Percentiles rank a stretch among this genome's conserved stretches.
phyloP scores from a whole-genome alignment of 495 filamentous ascomycete genomes.

The Penicillium desertorum region DNA sequence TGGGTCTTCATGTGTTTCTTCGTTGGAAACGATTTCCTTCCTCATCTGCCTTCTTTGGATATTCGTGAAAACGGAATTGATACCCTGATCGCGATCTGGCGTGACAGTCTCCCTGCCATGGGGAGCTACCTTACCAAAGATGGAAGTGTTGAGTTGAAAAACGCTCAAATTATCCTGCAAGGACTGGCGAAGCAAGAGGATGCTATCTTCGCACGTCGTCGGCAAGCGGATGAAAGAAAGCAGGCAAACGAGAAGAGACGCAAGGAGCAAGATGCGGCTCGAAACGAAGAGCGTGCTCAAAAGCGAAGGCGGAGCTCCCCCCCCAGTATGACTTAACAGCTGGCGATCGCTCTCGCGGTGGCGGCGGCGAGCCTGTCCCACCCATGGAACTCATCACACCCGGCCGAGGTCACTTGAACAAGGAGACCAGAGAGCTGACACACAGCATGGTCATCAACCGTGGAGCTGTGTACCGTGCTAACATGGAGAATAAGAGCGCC shows the following conservation, averaged over 20 bases:
- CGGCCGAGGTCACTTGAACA: slow-evolving; percentile 55
- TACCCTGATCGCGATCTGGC: slow-evolving; percentile 92
- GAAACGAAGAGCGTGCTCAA: slow-evolving; percentile 48
- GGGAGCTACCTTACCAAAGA: slow-evolving; percentile 94
- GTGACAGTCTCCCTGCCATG: slow-evolving; percentile 87
- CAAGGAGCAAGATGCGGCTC: slow-evolving; percentile 62
- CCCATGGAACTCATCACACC: slow-evolving; percentile 61
- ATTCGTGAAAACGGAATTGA: slow-evolving; percentile 98
- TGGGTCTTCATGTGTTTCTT: slow-evolving; percentile 99
- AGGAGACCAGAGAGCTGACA: slow-evolving; percentile 64
- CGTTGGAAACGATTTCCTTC: slow-evolving; percentile 98
- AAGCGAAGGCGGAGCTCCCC: slow-evolving; percentile 50
- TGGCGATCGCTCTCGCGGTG: slow-evolving; percentile 32
- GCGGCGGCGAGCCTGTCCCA: slow-evolving; percentile 37
- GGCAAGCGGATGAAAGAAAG: slow-evolving; percentile 77
- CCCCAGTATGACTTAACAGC: slow-evolving; percentile 39
- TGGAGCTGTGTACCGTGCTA: slow-evolving; percentile 69
- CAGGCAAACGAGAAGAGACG: slow-evolving; percentile 75
- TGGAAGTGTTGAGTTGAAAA: slow-evolving; percentile 82
- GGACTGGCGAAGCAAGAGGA: slow-evolving; percentile 94
- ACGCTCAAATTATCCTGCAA: slow-evolving; percentile 83
- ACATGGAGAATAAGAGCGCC: slow-evolving; percentile 89
- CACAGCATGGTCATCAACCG: slow-evolving; percentile 88
- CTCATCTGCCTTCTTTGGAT: slow-evolving; percentile 92
- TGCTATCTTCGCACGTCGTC: slow-evolving; percentile 83